Base-by-base conservation (phyloP, 768 basidiomycete genomes). In the Pulveroboletus ravenelii region DNA sequence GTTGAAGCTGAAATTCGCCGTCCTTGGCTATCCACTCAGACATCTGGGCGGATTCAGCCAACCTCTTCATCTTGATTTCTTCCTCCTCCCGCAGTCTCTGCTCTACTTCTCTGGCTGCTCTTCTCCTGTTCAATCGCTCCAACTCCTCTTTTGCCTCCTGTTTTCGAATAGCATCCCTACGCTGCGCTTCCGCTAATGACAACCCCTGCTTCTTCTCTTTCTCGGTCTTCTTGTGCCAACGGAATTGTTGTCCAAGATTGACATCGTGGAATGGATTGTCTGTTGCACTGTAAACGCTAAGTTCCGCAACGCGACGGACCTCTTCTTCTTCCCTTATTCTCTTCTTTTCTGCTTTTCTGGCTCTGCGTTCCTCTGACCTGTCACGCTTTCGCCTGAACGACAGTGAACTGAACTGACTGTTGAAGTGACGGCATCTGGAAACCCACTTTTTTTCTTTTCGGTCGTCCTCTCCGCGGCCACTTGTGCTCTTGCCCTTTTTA, bases 251-350 rank as follows among this genome's bases (percentile, higher is more conserved):
- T 18, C 85, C 87, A 30, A 98, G 85, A 68, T 98, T 97, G 54
- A 91, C 85, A 61, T 98, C 96, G 70, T 96, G 92, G 75, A 98
- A 99, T 0, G 96, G 96, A 63, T 98, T 99, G 76, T 98, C 94
- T 12, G 85, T 84, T 41, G 93, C 90, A 58, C 92, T 93, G 74
- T 98, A 98, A 57, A 96, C 87, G 57, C 93, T 94, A 38, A 98
- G 79, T 69, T 98, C 95, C 10, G 92, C 93, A 14, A 96, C 86
- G 59, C 88, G 85, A 25, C 94, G 85, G 20, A 89, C 87, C 62
- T 96, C 93, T 60, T 95, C 93, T 57, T 92, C 90, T 50, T 90
- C 88, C 56, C 74, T 82, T 38, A 82, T 78, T 31, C 87, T 79
- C 63, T 81, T 87, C 74, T 93, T 96, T 62, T 95, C 93, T 7